Base-by-base conservation (phyloP, 345 rosid genomes). In the Salix brachista region DNA sequence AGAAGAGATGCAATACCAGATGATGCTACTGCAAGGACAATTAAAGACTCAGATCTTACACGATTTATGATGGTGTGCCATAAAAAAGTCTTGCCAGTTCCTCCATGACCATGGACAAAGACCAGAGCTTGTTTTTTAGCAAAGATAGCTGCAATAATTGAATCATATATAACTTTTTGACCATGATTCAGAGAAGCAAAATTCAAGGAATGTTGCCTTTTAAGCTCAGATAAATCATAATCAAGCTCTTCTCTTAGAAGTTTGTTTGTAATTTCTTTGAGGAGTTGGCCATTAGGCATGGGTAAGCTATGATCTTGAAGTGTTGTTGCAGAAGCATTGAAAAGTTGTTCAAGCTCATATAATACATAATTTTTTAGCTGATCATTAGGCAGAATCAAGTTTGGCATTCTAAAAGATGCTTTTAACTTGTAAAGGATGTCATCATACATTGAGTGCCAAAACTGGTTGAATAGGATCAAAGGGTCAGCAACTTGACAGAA, bases 41-140 rank as follows among this genome's bases (percentile, higher is more conserved):
- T 36, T 1, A 12, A 1, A 8, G 19, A 14, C 13, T 78, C 37
- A 8, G 30, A 72, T 28, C 73, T 73, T 4, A 72, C 0, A 4
- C 39, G 50, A 0, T 42, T 44, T 5, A 46, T n/a, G 4, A 73
- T 37, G 2, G 52, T 26, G 14, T 11, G 5, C 42, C 61, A 78
- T 9, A 78, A 34, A 41, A 6, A 78, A 25, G 70, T 77, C 70
- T 77, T 69, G 6, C 75, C 50, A 18, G n/a, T 77, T 23, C 69
- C 80, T 6, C 81, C 23, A 25, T 19, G 65, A 0, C 61, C 62
- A 73, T 79, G 36, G 12, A 73, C 36, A 42, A 78, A 71, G 32
- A 72, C 17, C 6, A 7, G 0, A 16, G 34, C 7, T 7, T 36
- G 13, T 10, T 28, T 58, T 19, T 9, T 32, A 4, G 11, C 1